Conservation (phyloP, 108 stramenopile species). For the Bacterosira constricta region DNA sequence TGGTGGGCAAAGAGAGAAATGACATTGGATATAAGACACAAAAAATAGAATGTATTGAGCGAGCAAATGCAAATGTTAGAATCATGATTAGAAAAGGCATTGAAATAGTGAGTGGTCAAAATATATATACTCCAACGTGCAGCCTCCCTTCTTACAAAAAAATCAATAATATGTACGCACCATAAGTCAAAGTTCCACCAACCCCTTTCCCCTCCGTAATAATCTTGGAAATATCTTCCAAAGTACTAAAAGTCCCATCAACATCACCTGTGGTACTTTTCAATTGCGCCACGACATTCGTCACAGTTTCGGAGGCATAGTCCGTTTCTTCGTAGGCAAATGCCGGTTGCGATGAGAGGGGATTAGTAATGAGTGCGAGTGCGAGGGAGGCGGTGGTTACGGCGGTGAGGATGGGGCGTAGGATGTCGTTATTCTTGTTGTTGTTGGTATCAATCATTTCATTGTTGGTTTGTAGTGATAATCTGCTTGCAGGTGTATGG, state of each 20-base stretch:
- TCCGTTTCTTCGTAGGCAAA: slow-evolving; percentile 54
- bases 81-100: no score
- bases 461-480: no score
- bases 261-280: slow-evolving; percentile 54
- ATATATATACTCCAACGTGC: not conserved
- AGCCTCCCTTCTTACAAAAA: no score
- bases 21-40: no score
- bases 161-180: slow-evolving; percentile 55
- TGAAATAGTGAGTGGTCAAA: no score
- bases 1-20: no score
- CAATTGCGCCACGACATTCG: slow-evolving; percentile 48
- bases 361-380: not conserved
- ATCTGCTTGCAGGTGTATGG: no score
- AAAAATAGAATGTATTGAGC: no score
- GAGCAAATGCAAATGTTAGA: no score
- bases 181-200: slow-evolving; percentile 77
- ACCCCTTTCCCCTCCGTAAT: slow-evolving; percentile 87
- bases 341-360: not conserved
- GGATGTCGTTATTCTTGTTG: not conserved
- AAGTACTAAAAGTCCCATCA: slow-evolving; percentile 56
- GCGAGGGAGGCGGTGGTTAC: slow-evolving; percentile 3
- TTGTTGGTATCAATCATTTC: no score
- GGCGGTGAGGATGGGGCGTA: not conserved
- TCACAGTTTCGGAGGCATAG: slow-evolving; percentile 77
- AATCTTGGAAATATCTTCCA: slow-evolving; percentile 77